These are phyloP conservation scores for Arabis hirsuta DNA, from an alignment of 345 rosid species.

Conservation along the genomic window DNA sequence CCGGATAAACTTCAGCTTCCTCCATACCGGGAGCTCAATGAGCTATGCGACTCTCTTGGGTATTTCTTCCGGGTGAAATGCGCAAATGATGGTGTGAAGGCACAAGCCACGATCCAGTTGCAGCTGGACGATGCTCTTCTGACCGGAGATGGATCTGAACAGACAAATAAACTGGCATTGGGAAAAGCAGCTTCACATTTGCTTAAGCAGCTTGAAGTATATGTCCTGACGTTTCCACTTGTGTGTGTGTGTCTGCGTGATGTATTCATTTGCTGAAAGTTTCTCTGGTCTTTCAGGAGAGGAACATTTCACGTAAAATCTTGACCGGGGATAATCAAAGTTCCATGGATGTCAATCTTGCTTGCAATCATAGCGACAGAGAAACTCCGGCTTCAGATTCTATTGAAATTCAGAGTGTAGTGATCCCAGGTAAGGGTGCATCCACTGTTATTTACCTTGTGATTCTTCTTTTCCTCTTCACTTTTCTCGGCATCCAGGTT, in stretches of 20 bases:
- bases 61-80: conserved; percentile 59
- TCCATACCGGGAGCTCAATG: conserved; percentile 70
- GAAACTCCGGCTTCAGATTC: conserved; percentile 27
- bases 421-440: conserved; percentile 33
- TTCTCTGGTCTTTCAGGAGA: conserved; percentile 47
- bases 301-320: conserved; percentile 55
- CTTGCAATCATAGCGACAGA: conserved; percentile 16
- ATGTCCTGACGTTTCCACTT: conserved; percentile 29
- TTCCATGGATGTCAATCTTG: conserved; percentile 23
- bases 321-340: conserved; percentile 46
- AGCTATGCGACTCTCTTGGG: conserved; percentile 80
- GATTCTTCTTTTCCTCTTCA: conserved; percentile 29
- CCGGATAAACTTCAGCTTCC: conserved; percentile 82
- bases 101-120: conserved; percentile 63
- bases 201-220: conserved; percentile 83
- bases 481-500: not conserved
- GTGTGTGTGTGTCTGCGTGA: not conserved
- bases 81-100: conserved; percentile 53
- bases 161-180: conserved; percentile 66
- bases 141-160: conserved; percentile 66
- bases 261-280: conserved; percentile 22
- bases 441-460: conserved; percentile 1
- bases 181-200: conserved; percentile 80
- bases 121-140: conserved; percentile 70
- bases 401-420: conserved; percentile 27